Conservation (phyloP, 2,329 filamentous ascomycete genomes). For the Colletotrichum zoysiae region DNA sequence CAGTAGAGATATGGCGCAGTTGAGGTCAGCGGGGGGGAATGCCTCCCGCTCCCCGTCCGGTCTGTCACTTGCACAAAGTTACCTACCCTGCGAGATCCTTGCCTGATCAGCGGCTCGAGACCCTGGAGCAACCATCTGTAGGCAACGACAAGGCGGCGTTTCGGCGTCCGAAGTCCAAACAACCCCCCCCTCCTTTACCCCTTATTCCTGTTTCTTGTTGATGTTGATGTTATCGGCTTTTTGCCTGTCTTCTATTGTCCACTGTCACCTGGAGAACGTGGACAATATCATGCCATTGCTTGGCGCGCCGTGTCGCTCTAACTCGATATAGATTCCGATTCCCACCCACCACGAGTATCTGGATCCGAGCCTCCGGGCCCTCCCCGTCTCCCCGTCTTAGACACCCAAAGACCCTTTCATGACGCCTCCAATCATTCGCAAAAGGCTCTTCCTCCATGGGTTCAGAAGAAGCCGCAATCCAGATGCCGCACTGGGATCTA, state of each 20-base stretch:
- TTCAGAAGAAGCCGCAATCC: slow-evolving; percentile 32
- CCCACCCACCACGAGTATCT: slow-evolving; percentile 10
- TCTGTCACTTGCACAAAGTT: slow-evolving; percentile 33
- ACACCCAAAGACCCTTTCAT: slow-evolving; percentile 13
- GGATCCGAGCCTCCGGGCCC: slow-evolving; percentile 17
- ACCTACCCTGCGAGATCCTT: slow-evolving; percentile 28
- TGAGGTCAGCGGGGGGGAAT: slow-evolving; percentile 22
- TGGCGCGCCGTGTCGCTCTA: neutral
- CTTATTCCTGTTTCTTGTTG: neutral
- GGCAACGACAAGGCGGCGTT: slow-evolving; percentile 36
- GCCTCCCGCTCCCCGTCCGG: slow-evolving; percentile 27
- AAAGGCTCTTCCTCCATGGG: slow-evolving; percentile 8
- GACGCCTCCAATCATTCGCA: slow-evolving; percentile 25
- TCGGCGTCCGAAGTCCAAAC: slow-evolving; percentile 32
- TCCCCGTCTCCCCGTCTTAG: slow-evolving; percentile 18
- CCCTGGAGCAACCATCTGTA: slow-evolving; percentile 13
- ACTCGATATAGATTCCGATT: slow-evolving; percentile 2
- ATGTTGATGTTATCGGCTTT: too few relatives aligned
- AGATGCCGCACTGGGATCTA: slow-evolving; percentile 30
- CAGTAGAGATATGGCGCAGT: slow-evolving; percentile 3
- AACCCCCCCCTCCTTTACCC: neutral
- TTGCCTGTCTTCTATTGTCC: neutral
- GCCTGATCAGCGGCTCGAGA: slow-evolving; percentile 1
- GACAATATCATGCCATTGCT: neutral
- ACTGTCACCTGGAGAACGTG: neutral